Evolutionary conservation across 1,284 basidiomycete species (phyloP), one percentile per base, ranked within the genome.

Genomic region (Leccinum variabile): DNA sequence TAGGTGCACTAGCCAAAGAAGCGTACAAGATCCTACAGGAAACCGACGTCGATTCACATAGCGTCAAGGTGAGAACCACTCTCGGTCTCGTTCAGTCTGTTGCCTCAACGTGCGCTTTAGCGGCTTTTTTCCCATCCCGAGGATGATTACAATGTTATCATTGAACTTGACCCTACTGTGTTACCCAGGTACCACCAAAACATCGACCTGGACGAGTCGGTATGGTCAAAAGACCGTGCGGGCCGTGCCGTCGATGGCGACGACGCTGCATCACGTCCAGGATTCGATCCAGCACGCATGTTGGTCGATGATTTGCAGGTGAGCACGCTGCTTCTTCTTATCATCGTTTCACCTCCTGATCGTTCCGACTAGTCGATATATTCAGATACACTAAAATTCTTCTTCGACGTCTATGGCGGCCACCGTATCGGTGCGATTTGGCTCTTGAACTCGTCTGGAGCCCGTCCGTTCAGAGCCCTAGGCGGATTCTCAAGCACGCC

Each of bases 321-420:
- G 65, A 57, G 84, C 73, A 16, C 13, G 16, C 22, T n/a, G 6
- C 30, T 56, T 3, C 30, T 56, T 7, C 13, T 60, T 3, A 33
- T 30, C n/a, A 1, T 41, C 28, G 37, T 22, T 55, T 14, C 49
- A 25, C 53, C 13, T 56, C 10, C 28, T 62, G 50, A 66, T 60
- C 39, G 64, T 39, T 63, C 58, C 25, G 25, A 54, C 49, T 68
- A 95, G 89, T 79, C 82, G n/a, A 76, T 87, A 5, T 97, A 94
- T 75, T 81, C 84, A 7, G 90, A 95, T 68, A 89, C 89, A 0
- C 83, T 93, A 67, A 84, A 92, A 59, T 82, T 97, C 57, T 99
- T 98, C 81, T 87, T 89, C 70, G 97, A 99, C 70, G 78, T 82
- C 0, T 82, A 89, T 41, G 97, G 97, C 14, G 95, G 97, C 0